phyloP scores from a whole-genome alignment of 768 basidiomycete genomes.

The Asterophora lycoperdoides region DNA sequence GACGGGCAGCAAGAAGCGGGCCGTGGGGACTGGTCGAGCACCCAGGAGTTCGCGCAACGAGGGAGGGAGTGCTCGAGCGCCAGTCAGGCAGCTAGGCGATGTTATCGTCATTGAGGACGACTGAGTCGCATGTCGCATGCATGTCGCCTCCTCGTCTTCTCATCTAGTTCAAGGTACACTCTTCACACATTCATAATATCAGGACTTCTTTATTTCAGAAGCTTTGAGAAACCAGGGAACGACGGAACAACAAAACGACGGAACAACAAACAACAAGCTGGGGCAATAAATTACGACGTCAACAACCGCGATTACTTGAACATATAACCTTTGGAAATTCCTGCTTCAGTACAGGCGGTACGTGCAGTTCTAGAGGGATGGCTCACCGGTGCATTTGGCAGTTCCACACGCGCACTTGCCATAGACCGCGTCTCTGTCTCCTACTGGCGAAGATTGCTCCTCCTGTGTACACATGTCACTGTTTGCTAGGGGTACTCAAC shows the following conservation, averaged over 20 bases:
- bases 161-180: no score
- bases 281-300: not conserved
- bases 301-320: constrained; percentile 10
- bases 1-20: constrained; percentile 18
- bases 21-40: constrained; percentile 16
- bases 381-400: constrained; percentile 44
- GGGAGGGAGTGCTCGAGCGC: constrained; percentile 14
- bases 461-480: not conserved
- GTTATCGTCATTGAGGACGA: constrained; percentile 41
- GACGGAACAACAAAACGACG: no score
- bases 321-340: constrained; percentile 14
- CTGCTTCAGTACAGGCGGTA: not conserved
- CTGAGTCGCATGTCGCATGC: not conserved
- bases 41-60: constrained; percentile 14
- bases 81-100: constrained; percentile 27
- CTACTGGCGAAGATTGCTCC: constrained; percentile 2
- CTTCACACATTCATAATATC: not conserved
- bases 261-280: no score
- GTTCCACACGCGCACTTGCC: constrained; percentile 49
- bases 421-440: constrained; percentile 40
- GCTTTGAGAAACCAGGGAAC: not conserved
- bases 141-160: not conserved
- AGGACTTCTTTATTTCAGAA: not conserved
- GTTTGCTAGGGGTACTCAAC: not conserved
- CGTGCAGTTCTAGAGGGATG: not conserved